These are phyloP conservation scores for Microcera coccophila DNA, from an alignment of 2,329 filamentous ascomycete species.

Conservation along the genomic window DNA sequence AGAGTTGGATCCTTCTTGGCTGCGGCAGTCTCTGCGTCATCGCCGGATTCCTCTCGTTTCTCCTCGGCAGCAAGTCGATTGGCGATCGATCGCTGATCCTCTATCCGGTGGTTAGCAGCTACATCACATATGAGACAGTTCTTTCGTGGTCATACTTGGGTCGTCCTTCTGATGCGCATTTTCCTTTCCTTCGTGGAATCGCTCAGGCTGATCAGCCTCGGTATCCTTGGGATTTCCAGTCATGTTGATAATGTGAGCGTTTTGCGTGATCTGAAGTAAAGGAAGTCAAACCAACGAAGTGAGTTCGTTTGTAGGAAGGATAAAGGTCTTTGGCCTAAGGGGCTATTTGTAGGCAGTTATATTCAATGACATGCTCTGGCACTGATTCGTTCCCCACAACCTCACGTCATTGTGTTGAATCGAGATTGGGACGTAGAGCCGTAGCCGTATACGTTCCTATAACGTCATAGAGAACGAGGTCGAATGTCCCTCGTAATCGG, in stretches of 20 bases:
- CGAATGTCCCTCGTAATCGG: too few species aligned
- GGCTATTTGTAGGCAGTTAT: too few species aligned
- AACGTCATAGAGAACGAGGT: too few species aligned
- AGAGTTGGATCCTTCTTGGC: slow-evolving; percentile 59
- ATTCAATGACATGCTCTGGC: too few species aligned
- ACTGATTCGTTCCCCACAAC: too few species aligned
- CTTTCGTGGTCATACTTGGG: slow-evolving; percentile 56
- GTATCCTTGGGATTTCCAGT: slow-evolving; percentile 52
- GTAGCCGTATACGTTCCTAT: too few species aligned
- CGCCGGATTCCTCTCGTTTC: slow-evolving; percentile 39
- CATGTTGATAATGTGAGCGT: slow-evolving; percentile 26
- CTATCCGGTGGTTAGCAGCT: slow-evolving; percentile 35
- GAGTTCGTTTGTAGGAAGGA: slow-evolving; percentile 1
- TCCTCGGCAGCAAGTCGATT: slow-evolving; percentile 66
- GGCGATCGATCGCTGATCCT: slow-evolving; percentile 68
- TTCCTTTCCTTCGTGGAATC: slow-evolving; percentile 68
- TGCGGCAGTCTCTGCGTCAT: slow-evolving; percentile 40
- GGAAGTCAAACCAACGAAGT: neutral
- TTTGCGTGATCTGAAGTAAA: slow-evolving; percentile 5
- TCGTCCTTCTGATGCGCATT: slow-evolving; percentile 67
- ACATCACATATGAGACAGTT: slow-evolving; percentile 38
- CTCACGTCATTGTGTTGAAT: too few species aligned
- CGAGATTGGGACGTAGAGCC: too few species aligned
- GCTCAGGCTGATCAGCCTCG: slow-evolving; percentile 46
- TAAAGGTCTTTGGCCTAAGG: slow-evolving; percentile 3